These are phyloP conservation scores for Talaromyces sp. DNA, from an alignment of 2,329 filamentous ascomycete species.

Conservation along the genomic window DNA sequence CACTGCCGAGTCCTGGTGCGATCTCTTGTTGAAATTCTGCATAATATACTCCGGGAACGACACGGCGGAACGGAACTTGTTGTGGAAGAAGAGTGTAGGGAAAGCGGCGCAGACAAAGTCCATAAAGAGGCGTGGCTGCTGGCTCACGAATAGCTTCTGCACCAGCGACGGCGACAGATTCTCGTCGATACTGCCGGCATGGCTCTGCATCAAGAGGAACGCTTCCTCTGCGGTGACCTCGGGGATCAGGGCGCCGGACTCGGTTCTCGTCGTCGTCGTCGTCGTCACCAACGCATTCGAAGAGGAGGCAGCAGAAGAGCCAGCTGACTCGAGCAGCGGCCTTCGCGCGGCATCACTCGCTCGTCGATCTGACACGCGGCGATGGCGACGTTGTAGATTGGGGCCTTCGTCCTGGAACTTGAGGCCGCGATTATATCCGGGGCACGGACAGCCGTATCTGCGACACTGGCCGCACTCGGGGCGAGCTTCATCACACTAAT, in stretches of 20 bases:
- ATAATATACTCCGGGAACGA: conserved; percentile 26
- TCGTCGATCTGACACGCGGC: conserved; percentile 1
- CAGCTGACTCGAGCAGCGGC: neutral
- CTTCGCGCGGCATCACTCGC: conserved; percentile 13
- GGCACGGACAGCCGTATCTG: conserved; percentile 23
- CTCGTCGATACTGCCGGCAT: conserved; percentile 17
- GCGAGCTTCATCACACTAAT: conserved; percentile 24
- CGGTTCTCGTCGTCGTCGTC: neutral
- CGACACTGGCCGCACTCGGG: conserved; percentile 27
- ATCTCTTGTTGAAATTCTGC: conserved; percentile 13
- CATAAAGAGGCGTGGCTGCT: conserved; percentile 23
- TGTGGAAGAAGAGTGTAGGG: conserved; percentile 25
- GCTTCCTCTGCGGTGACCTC: conserved; percentile 11
- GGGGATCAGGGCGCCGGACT: neutral
- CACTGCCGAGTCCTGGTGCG: conserved; percentile 16
- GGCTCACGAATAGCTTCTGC: conserved; percentile 19
- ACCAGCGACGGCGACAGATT: conserved; percentile 23
- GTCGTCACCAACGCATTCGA: conserved; percentile 1
- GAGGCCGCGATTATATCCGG: conserved; percentile 18
- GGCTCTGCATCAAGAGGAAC: conserved; percentile 9
- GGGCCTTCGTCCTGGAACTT: conserved; percentile 28
- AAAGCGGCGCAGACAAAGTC: conserved; percentile 23
- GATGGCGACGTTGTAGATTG: conserved; percentile 22
- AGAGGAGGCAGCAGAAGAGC: neutral
- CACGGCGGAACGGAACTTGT: conserved; percentile 21